These are phyloP conservation scores for Citrus medica DNA, from an alignment of 345 rosid species.

Conservation along the genomic window DNA sequence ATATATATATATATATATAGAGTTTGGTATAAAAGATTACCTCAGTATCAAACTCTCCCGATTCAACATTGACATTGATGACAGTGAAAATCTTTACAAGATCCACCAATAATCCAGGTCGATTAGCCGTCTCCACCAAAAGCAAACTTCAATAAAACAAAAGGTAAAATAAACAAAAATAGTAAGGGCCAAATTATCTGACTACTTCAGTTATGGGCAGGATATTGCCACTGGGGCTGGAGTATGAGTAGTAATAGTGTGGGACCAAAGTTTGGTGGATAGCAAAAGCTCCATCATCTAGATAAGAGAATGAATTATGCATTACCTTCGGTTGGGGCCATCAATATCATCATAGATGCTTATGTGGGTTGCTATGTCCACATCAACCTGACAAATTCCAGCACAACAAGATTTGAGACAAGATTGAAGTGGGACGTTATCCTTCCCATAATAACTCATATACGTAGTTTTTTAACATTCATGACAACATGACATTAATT, in stretches of 20 bases:
- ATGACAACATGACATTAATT: background rate
- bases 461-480: background rate
- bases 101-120: constrained; percentile 89
- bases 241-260: background rate
- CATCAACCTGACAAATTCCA: constrained; percentile 66
- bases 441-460: constrained; percentile 5
- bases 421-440: constrained; percentile 3
- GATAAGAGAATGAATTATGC: constrained; percentile 7
- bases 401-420: constrained; percentile 12
- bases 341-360: constrained; percentile 46
- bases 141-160: constrained; percentile 57
- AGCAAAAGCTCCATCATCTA: constrained; percentile 1
- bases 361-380: constrained; percentile 92
- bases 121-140: constrained; percentile 86
- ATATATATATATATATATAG: too few relatives aligned
- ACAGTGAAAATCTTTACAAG: constrained; percentile 78
- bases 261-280: background rate
- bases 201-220: too few relatives aligned
- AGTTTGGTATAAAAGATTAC: constrained; percentile 20
- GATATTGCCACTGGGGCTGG: background rate
- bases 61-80: constrained; percentile 71
- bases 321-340: constrained; percentile 80
- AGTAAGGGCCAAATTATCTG: too few relatives aligned
- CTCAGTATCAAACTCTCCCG: constrained; percentile 99
- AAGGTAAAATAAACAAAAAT: background rate